phyloP scores from a whole-genome alignment of 495 filamentous ascomycete species.

The Aspergillus campestris region DNA sequence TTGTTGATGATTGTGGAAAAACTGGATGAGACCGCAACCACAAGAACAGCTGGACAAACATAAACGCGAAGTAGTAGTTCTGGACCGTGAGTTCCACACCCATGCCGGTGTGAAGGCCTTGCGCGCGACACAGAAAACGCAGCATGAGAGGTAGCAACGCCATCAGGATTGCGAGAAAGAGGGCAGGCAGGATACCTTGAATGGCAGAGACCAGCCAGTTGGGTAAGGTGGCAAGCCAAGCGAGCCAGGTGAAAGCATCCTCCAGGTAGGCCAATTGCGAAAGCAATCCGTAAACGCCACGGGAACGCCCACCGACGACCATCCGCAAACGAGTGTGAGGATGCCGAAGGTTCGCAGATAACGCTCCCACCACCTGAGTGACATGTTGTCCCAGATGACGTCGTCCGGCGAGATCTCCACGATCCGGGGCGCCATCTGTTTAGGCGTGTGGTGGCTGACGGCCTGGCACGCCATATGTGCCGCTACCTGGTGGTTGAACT shows the following conservation, averaged over 20 bases:
- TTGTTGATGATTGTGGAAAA: constrained; percentile 57
- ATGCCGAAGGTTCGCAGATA: constrained; percentile 68
- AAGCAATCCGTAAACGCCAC: constrained; percentile 81
- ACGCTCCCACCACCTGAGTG: constrained; percentile 87
- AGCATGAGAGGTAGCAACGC: constrained; percentile 73
- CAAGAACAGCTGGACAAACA: constrained; percentile 95
- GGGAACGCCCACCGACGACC: constrained; percentile 80
- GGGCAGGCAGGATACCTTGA: constrained; percentile 78
- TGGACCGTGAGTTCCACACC: constrained; percentile 75
- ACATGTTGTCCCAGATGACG: constrained; percentile 98
- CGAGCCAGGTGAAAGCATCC: constrained; percentile 54
- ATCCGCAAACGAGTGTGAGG: constrained; percentile 61
- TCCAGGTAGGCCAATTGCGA: constrained; percentile 67
- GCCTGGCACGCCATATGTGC: constrained; percentile 97
- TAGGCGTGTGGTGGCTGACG: constrained; percentile 83
- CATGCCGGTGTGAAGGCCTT: constrained; percentile 78
- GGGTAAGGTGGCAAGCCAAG: constrained; percentile 59
- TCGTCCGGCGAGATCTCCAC: constrained; percentile 91
- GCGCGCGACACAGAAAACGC: constrained; percentile 59
- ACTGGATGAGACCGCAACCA: constrained; percentile 84
- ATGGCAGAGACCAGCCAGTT: constrained; percentile 59
- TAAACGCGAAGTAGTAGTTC: constrained; percentile 87
- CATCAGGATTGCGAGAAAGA: constrained; percentile 72
- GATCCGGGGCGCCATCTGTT: constrained; percentile 86
- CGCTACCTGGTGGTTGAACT: constrained; percentile 96